These are phyloP conservation scores for Nectriaceae sp. DNA, from an alignment of 2,329 filamentous ascomycete genomes.

Conservation along the genomic window DNA sequence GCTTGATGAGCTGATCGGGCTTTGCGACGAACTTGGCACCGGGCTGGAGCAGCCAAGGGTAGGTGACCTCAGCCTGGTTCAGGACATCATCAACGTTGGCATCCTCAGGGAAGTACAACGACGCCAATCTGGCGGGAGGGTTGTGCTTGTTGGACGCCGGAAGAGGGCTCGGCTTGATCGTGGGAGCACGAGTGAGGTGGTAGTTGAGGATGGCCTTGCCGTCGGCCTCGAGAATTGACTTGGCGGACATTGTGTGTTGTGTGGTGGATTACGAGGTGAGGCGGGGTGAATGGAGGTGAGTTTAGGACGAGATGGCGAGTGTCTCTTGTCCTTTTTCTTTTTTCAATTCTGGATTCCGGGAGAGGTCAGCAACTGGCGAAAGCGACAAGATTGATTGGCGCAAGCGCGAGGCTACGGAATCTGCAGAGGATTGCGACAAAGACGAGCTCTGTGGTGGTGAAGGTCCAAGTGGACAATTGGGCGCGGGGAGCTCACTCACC, in stretches of 20 bases:
- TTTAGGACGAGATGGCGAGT: constrained; percentile 26
- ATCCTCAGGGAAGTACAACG: constrained; percentile 90
- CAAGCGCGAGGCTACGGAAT: neutral
- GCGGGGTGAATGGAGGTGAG: constrained; percentile 13
- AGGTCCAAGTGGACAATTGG: constrained; percentile 12
- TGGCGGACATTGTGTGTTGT: constrained; percentile 65
- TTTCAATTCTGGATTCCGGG: constrained; percentile 25
- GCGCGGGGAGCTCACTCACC: constrained; percentile 25
- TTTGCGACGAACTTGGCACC: constrained; percentile 96
- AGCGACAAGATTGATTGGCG: constrained; percentile 3
- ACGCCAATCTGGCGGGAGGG: constrained; percentile 84
- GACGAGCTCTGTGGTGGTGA: neutral
- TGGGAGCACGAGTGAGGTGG: constrained; percentile 94
- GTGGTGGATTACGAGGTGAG: constrained; percentile 27
- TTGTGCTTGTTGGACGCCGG: constrained; percentile 86
- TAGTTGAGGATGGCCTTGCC: constrained; percentile 99
- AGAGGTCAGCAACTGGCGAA: constrained; percentile 4
- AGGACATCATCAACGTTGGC: constrained; percentile 80
- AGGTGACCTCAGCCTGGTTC: constrained; percentile 93
- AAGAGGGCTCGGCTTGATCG: constrained; percentile 97
- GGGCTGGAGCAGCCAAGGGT: constrained; percentile 86
- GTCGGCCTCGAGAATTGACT: constrained; percentile 97
- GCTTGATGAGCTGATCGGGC: constrained; percentile 99
- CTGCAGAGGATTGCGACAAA: neutral
- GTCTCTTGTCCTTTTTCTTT: constrained; percentile 23